Percentiles rank a stretch among this genome's conserved stretches.
phyloP scores from a whole-genome alignment of 2,329 filamentous ascomycete genomes.

The Orbilia brochopaga region DNA sequence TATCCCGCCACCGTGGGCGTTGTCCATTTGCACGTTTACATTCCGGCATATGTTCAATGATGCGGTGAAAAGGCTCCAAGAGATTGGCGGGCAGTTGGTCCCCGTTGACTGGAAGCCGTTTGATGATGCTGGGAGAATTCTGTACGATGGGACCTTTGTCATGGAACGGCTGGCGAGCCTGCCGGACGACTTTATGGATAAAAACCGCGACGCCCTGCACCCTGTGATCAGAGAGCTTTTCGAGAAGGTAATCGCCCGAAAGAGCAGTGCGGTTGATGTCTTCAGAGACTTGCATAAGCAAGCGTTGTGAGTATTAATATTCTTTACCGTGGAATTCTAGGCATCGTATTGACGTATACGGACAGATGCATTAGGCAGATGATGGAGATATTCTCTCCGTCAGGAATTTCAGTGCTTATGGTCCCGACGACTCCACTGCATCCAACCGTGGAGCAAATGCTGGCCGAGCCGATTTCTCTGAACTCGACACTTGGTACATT shows the following conservation, averaged over 20 bases:
- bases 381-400: conserved; percentile 58
- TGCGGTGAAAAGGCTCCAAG: conserved; percentile 58
- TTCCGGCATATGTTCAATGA: conserved; percentile 60
- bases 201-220: conserved; percentile 60
- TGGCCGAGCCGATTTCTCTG: conserved; percentile 63
- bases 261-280: conserved; percentile 61
- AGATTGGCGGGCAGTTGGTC: conserved; percentile 59
- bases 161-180: conserved; percentile 64
- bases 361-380: conserved; percentile 59
- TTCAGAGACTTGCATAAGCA: conserved; percentile 62
- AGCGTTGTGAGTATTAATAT: conserved; percentile 55
- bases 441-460: conserved; percentile 63
- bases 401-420: conserved; percentile 61
- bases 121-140: conserved; percentile 63
- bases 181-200: conserved; percentile 57
- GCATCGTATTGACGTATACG: background rate
- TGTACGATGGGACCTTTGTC: conserved; percentile 67
- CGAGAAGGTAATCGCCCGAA: conserved; percentile 57
- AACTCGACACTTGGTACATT: conserved; percentile 66
- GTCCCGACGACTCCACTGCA: conserved; percentile 66
- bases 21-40: conserved; percentile 59
- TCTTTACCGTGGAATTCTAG: background rate
- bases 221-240: conserved; percentile 63
- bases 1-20: conserved; percentile 60
- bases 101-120: conserved; percentile 63